Percentiles rank a stretch among this genome's conserved stretches.
Conservation (phyloP, 139 green algal genomes). For the Coelastrella sp. region DNA sequence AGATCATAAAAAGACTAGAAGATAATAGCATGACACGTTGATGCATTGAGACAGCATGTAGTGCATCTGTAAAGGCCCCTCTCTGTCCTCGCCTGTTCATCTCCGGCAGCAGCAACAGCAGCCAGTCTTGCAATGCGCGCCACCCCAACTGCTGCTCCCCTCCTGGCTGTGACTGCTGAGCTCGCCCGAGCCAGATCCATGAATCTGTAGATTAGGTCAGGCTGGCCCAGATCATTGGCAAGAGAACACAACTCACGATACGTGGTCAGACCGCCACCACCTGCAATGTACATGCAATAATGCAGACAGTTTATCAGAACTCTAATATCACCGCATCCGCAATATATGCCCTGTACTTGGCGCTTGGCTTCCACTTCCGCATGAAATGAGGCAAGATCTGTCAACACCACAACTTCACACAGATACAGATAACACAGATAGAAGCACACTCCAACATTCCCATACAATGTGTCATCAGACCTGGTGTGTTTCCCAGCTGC, state of each 20-base stretch:
- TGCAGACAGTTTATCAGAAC: too few species aligned
- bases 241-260: slow-evolving; percentile 93
- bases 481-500: slow-evolving; percentile 42
- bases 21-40: not conserved
- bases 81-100: slow-evolving; percentile 6
- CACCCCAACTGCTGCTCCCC: slow-evolving; percentile 91
- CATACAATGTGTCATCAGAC: slow-evolving; percentile 6
- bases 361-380: too few species aligned
- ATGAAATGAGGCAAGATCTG: too few species aligned
- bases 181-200: slow-evolving; percentile 90
- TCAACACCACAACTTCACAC: too few species aligned
- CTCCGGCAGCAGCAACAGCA: slow-evolving; percentile 23
- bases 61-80: too few species aligned
- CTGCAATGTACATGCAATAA: too few species aligned
- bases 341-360: too few species aligned
- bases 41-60: too few species aligned
- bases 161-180: slow-evolving; percentile 71
- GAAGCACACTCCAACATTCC: too few species aligned
- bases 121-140: slow-evolving; percentile 86
- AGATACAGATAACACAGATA: too few species aligned
- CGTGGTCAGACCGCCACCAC: slow-evolving; percentile 73
- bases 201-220: slow-evolving; percentile 91
- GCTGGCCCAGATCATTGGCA: slow-evolving; percentile 91
- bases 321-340: too few species aligned
- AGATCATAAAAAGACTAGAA: not conserved